Evolutionary conservation across 176 grass and related monocot genomes (phyloP).

Genomic region (Triticum turgidum): DNA sequence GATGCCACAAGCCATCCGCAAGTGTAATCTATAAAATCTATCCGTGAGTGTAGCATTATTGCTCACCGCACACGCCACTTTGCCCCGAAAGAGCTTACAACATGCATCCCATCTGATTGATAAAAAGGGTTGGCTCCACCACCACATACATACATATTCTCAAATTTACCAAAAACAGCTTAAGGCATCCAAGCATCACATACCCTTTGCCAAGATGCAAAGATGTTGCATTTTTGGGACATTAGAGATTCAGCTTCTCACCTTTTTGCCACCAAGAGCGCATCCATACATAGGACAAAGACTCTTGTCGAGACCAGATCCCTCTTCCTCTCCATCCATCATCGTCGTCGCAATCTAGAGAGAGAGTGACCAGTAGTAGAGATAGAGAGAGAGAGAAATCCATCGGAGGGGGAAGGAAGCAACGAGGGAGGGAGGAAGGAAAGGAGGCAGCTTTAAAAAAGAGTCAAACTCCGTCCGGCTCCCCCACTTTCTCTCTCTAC

Average conservation of each 20-base stretch:
- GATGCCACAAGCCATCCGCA: no score
- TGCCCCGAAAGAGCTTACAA: no score
- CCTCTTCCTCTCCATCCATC: neutral
- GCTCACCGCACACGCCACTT: no score
- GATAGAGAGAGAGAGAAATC: neutral
- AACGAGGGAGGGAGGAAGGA: neutral
- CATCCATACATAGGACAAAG: neutral
- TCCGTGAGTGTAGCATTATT: no score
- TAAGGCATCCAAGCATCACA: neutral
- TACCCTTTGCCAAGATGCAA: neutral
- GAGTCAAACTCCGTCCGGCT: slow-evolving; percentile 6
- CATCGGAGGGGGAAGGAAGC: neutral
- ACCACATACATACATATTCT: no score
- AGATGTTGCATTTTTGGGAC: neutral
- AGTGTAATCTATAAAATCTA: no score
- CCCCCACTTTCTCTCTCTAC: slow-evolving; percentile 25
- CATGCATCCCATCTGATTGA: no score
- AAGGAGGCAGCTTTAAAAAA: slow-evolving; percentile 21
- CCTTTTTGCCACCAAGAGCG: neutral
- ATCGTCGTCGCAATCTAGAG: slow-evolving; percentile 7
- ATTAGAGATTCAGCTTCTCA: neutral
- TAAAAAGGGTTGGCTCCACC: no score
- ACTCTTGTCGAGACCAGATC: slow-evolving; percentile 3
- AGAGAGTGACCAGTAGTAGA: neutral
- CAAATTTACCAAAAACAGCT: neutral